Conservation (phyloP, 2,329 filamentous ascomycete species). For the Colletotrichum endophyticum region DNA sequence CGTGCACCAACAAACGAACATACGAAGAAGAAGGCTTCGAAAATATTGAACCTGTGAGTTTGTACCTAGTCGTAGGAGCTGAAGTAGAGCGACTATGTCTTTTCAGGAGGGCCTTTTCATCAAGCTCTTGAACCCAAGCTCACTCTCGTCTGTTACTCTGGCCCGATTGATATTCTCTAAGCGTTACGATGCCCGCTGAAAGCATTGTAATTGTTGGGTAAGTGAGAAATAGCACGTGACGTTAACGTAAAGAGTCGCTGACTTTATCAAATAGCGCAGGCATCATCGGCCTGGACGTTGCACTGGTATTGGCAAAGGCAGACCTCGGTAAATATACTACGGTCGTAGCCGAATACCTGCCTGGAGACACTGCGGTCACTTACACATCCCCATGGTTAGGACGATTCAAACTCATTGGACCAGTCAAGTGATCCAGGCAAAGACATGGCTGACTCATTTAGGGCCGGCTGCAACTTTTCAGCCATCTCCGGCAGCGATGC, state of each 20-base stretch:
- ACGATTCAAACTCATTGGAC: not conserved
- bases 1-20: not conserved
- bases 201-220: conserved; percentile 29
- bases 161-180: not conserved
- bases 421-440: not conserved
- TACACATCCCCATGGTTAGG: conserved; percentile 47
- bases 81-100: not conserved
- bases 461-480: conserved; percentile 51
- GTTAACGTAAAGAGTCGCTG: not conserved
- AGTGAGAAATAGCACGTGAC: not conserved
- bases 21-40: not conserved
- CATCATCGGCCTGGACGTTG: conserved; percentile 44
- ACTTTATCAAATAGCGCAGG: conserved; percentile 32
- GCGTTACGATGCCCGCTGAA: not conserved
- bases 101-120: accelerated
- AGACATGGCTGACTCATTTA: not conserved
- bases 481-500: conserved; percentile 44
- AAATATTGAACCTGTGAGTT: not conserved
- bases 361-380: conserved; percentile 39
- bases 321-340: conserved; percentile 37
- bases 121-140: not conserved
- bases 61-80: not conserved
- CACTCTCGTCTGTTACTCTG: not conserved
- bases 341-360: conserved; percentile 43
- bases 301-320: conserved; percentile 36